A percentile compares a stretch with the other conserved stretches of the same genome.
Conservation (phyloP, 176 grass and related monocot species). For the Miscanthus lutarioriparius region DNA sequence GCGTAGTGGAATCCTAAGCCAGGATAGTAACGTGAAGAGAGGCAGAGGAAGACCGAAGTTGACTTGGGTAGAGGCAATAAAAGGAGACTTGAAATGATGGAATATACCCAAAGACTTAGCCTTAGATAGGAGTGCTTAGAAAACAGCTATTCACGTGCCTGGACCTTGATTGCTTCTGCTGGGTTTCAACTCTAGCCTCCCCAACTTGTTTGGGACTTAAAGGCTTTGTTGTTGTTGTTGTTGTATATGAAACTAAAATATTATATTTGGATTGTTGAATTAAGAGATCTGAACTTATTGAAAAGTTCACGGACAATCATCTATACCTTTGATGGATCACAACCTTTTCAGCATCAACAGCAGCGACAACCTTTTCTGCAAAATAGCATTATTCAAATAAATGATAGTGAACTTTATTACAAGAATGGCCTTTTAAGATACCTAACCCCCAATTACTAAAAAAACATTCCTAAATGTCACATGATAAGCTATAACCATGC, state of each 20-base stretch:
- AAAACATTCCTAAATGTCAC: background rate
- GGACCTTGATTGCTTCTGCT: no score
- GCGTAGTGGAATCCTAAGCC: no score
- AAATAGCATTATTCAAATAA: slow-evolving; percentile 37
- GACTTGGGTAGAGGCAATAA: no score
- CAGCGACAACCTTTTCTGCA: slow-evolving; percentile 81
- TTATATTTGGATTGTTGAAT: background rate
- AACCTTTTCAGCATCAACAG: slow-evolving; percentile 81
- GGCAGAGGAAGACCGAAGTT: no score
- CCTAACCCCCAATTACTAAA: background rate
- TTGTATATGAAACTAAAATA: background rate
- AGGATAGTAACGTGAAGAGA: no score
- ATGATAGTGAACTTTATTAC: background rate
- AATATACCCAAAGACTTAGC: no score
- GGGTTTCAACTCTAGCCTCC: no score
- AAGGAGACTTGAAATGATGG: no score
- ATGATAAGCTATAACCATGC: background rate
- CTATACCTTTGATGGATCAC: slow-evolving; percentile 86
- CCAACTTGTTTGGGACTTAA: no score
- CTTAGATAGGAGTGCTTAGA: no score
- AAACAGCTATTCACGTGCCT: no score
- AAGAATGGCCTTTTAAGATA: background rate
- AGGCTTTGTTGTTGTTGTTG: no score
- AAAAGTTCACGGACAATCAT: slow-evolving; percentile 25
- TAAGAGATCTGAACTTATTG: slow-evolving; percentile 9